Evolutionary conservation across 352 stramenopile genomes (phyloP), one percentile per base, ranked within the genome.

Genomic region (Elongisporangium prolatum): DNA sequence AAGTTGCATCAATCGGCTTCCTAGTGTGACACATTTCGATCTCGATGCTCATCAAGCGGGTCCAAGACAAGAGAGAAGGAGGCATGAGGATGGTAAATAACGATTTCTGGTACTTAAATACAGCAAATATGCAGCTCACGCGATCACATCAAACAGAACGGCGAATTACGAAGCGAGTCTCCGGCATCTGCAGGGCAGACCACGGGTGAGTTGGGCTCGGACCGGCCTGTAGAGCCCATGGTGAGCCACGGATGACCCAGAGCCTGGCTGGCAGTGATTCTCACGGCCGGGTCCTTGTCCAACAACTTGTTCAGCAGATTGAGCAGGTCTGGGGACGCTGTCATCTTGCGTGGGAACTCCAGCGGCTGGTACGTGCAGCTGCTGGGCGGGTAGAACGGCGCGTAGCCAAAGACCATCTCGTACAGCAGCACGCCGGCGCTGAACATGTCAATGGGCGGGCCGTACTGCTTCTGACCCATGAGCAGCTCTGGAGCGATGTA

Each of bases 221-320:
- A 86, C 17, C 61, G 65, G 21, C 71, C 67, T 21, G 54, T 58
- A 10, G 61, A 37, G 18, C 60, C 66, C 10, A 72, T 60, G 18
- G 73, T 78, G 56, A 97, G 80, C 89, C 88, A 98, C 8, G 86
- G 77, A 59, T 98, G 91, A 6, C 69, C 61, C 8, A 97, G 71
- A 0, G 91, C 84, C 52, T 95, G 73, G 17, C 74, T 72, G 2
- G 89, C 89, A 4, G 87, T 96, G 24, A 95, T 69, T 16, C 91
- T 82, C 54, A 74, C 65, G 20, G 65, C 57, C 21, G 86, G 90
- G 53, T 96, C 75, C 51, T 74, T 74, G 17, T 87, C 77, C 51
- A 97, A 47, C n/a, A 97, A 64, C 21, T 66, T 63, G 20, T 47
- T 44, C 20, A 97, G 67, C 20, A 97, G 67, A 25, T 96, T 72